These are phyloP conservation scores for Vigna angularis DNA, from an alignment of 306 rosid genomes.

Conservation along the genomic window DNA sequence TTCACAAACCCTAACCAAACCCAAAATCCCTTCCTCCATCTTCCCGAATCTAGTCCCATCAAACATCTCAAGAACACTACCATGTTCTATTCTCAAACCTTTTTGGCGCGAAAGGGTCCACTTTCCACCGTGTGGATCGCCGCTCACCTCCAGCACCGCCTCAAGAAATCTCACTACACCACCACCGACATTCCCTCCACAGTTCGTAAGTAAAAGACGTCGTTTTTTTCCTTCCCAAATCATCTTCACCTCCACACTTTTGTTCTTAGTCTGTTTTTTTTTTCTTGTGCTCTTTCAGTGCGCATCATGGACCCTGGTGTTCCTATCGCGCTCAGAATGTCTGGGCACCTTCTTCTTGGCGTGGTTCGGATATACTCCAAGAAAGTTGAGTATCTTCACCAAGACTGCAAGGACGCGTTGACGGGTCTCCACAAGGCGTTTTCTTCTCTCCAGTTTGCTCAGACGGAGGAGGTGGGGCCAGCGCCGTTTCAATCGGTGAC, in stretches of 20 bases:
- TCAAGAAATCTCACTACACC: constrained; percentile 79
- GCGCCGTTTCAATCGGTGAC: constrained; percentile 79
- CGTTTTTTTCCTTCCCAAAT: background rate
- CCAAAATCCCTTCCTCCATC: background rate
- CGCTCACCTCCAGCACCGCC: constrained; percentile 88
- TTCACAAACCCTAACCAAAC: constrained; percentile 1
- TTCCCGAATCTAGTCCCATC: background rate
- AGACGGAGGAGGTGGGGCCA: constrained; percentile 73
- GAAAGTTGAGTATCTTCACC: constrained; percentile 76
- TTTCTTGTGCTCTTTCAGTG: constrained; percentile 43
- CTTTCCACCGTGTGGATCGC: constrained; percentile 93
- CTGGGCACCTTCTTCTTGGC: constrained; percentile 85
- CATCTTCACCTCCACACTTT: background rate
- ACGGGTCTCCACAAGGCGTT: constrained; percentile 59
- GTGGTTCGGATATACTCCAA: constrained; percentile 89
- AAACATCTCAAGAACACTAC: background rate
- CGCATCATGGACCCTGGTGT: constrained; percentile 90
- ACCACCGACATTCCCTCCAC: constrained; percentile 73
- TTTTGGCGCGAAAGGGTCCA: constrained; percentile 87
- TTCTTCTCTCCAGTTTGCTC: constrained; percentile 54
- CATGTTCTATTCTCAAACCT: constrained; percentile 90
- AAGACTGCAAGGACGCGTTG: constrained; percentile 64
- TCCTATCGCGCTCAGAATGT: constrained; percentile 85
- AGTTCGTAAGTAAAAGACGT: constrained; percentile 60
- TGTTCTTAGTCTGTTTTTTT: background rate